These are phyloP conservation scores for Suhomyces yuchorum DNA, from an alignment of 1,139 yeast genomes.

Conservation along the genomic window DNA sequence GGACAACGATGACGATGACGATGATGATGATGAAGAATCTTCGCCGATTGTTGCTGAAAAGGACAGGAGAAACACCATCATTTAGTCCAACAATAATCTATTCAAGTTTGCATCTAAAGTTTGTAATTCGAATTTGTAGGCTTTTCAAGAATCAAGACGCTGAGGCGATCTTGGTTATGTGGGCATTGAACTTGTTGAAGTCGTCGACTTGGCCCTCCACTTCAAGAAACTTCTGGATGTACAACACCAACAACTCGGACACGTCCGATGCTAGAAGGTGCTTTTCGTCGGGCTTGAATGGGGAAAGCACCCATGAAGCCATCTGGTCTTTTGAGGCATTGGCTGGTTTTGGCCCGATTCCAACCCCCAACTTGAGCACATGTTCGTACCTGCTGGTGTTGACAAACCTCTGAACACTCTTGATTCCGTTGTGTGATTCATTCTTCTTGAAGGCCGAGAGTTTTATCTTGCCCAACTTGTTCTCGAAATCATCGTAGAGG, in stretches of 20 bases:
- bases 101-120: not conserved
- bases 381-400: slow-evolving; percentile 7
- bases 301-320: slow-evolving; percentile 45
- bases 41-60: not conserved
- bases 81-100: slow-evolving; percentile 1
- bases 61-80: slow-evolving; percentile 11
- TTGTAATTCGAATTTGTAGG: not conserved
- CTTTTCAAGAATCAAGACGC: not conserved
- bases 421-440: slow-evolving; percentile 47
- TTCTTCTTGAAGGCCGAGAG: slow-evolving; percentile 33
- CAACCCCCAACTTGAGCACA: slow-evolving; percentile 40
- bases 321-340: slow-evolving; percentile 37
- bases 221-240: slow-evolving; percentile 14
- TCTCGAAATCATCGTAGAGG: slow-evolving; percentile 46
- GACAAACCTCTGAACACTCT: slow-evolving; percentile 23
- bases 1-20: not conserved
- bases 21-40: not conserved
- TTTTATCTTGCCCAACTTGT: slow-evolving; percentile 31
- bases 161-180: slow-evolving; percentile 13
- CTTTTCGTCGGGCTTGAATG: slow-evolving; percentile 22
- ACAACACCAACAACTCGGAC: slow-evolving; percentile 7
- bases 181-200: slow-evolving; percentile 17
- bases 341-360: slow-evolving; percentile 49
- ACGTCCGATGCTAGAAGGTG: not conserved
- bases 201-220: slow-evolving; percentile 15